Evolutionary conservation across 2,329 filamentous ascomycete genomes (phyloP).

Genomic region (Botrytis galanthina): DNA sequence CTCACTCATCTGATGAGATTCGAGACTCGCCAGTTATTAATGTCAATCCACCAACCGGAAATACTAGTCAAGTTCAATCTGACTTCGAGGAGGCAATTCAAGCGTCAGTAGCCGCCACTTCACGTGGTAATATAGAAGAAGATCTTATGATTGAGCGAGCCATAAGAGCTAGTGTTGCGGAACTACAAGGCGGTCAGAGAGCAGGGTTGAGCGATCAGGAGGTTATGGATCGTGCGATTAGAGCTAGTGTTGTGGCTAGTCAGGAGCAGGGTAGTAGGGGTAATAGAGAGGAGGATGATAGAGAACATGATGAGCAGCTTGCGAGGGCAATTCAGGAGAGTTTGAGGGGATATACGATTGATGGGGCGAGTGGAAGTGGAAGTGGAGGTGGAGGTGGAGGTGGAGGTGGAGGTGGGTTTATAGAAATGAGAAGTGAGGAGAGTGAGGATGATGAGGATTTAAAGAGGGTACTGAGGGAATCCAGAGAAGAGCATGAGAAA

Average conservation of each 20-base stretch:
- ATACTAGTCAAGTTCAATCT: slow-evolving; percentile 44
- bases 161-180: slow-evolving; percentile 67
- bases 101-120: slow-evolving; percentile 67
- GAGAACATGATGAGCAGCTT: slow-evolving; percentile 56
- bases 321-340: slow-evolving; percentile 57
- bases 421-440: slow-evolving; percentile 1
- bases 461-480: slow-evolving; percentile 30
- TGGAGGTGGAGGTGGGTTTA: slow-evolving; percentile 9
- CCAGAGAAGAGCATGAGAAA: slow-evolving; percentile 31
- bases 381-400: slow-evolving; percentile 18
- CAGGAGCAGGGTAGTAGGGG: background rate
- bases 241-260: slow-evolving; percentile 44
- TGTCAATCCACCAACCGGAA: slow-evolving; percentile 13
- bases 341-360: slow-evolving; percentile 36
- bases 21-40: slow-evolving; percentile 23
- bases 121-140: slow-evolving; percentile 64
- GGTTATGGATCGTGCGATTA: slow-evolving; percentile 49
- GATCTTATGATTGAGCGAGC: slow-evolving; percentile 71
- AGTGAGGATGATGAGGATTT: slow-evolving; percentile 32
- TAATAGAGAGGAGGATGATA: slow-evolving; percentile 41
- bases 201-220: slow-evolving; percentile 39
- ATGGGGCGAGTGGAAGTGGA: background rate
- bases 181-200: slow-evolving; percentile 46
- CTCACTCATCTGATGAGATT: slow-evolving; percentile 27
- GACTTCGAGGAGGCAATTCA: slow-evolving; percentile 73